phyloP scores from a whole-genome alignment of 2,329 filamentous ascomycete genomes.

The Metarhizium sp. region DNA sequence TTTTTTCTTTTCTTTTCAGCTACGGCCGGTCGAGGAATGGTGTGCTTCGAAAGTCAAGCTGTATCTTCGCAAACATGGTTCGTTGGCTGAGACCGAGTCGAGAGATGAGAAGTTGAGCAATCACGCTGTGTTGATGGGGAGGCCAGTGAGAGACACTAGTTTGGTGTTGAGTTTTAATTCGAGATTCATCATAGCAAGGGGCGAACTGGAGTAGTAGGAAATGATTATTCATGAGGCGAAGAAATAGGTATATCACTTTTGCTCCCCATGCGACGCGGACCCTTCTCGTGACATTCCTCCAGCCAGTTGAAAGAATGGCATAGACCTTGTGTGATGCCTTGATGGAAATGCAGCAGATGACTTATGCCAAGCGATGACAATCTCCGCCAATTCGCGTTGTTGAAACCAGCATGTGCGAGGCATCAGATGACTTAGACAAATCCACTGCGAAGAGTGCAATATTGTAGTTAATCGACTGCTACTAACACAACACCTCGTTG shows the following conservation, averaged over 20 bases:
- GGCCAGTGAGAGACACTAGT: conserved; percentile 1
- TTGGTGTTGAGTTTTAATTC: conserved; percentile 17
- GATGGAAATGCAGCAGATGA: too few relatives aligned
- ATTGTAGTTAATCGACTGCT: too few relatives aligned
- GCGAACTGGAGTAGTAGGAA: conserved; percentile 25
- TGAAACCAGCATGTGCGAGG: too few relatives aligned
- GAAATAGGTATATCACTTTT: conserved; percentile 5
- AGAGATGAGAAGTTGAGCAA: not conserved
- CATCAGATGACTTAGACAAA: too few relatives aligned
- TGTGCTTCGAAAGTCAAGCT: not conserved
- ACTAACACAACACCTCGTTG: too few relatives aligned
- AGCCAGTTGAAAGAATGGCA: too few relatives aligned
- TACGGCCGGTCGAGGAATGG: not conserved
- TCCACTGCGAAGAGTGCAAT: too few relatives aligned
- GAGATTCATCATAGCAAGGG: conserved; percentile 22
- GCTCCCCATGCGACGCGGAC: not conserved
- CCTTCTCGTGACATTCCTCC: too few relatives aligned
- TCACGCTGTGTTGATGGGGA: conserved; percentile 7
- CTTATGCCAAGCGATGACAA: too few relatives aligned
- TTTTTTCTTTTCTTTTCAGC: conserved; percentile 8
- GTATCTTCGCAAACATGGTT: not conserved
- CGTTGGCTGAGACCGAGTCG: not conserved
- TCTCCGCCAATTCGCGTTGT: too few relatives aligned
- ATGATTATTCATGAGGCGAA: conserved; percentile 15
- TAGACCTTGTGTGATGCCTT: too few relatives aligned